Evolutionary conservation across 257 asterid species (phyloP), one percentile per base, ranked within the genome.

Genomic region (Lantana camara): DNA sequence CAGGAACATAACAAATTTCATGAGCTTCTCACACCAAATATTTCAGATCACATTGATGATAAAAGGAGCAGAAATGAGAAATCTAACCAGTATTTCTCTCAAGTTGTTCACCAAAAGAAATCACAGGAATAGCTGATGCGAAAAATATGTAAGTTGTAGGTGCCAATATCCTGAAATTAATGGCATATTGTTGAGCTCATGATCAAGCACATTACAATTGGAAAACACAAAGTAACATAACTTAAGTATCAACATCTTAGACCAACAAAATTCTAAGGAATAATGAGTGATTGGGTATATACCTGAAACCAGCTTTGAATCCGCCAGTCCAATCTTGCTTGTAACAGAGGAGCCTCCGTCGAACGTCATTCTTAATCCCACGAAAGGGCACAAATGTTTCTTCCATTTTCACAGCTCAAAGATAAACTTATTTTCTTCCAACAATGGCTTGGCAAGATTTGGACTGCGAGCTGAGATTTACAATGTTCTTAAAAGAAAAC

Each of bases 261-360:
- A 60, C 42, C 8, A 42, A 38, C 9, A 58, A 3, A 10, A 59
- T 11, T 52, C 14, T n/a, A 17, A 11, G n/a, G 30, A 51, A 15
- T 14, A 38, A 41, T 12, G 11, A 20, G 12, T 9, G 32, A 23
- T 16, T 0, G 57, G 27, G 64, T 38, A 38, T 38, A 41, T 59
- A 81, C 94, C 94, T 88, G 77, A 77, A 82, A 22, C 96, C 95
- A 50, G 87, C 89, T 34, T 79, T 82, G 79, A 89, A 67, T n/a
- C 96, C 96, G 65, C 96, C 69, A 45, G 75, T 83, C 95, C 96
- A 89, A 57, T 89, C 96, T 68, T 89, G 95, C 82, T 86, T 89
- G 78, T 89, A 89, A 41, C 96, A 89, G n/a, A 72, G 74, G 60
- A 89, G 61, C 64, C 96, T 80, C 53, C 87, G 87, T 49, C 70